phyloP scores from a whole-genome alignment of 352 stramenopile species.

The Phytophthora europaea region DNA sequence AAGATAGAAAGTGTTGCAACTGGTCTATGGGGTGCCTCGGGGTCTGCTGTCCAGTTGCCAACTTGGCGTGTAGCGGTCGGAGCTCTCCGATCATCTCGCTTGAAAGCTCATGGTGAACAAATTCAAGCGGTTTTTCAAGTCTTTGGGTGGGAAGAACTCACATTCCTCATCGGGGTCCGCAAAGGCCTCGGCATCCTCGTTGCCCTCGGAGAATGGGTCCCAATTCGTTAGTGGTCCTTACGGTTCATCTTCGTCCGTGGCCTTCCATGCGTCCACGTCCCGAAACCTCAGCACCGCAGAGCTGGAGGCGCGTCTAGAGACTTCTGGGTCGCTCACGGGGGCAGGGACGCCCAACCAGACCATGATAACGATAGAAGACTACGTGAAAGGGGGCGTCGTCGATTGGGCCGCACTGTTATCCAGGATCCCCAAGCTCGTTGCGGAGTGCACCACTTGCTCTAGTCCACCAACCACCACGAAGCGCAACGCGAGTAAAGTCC shows the following conservation, averaged over 20 bases:
- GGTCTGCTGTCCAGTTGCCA: slow-evolving; percentile 20
- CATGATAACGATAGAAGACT: slow-evolving; percentile 13
- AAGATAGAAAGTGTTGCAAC: slow-evolving; percentile 24
- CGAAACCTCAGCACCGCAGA: slow-evolving; percentile 37
- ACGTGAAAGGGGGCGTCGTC: slow-evolving; percentile 30
- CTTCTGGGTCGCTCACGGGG: slow-evolving; percentile 36
- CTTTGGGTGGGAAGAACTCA: slow-evolving; percentile 52
- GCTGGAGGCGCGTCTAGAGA: slow-evolving; percentile 41
- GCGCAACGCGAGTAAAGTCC: slow-evolving; percentile 8
- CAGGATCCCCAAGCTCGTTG: slow-evolving; percentile 57
- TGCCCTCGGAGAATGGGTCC: slow-evolving; percentile 17
- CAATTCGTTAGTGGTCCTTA: slow-evolving; percentile 47
- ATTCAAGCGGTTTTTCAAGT: slow-evolving; percentile 60
- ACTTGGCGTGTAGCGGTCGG: slow-evolving; percentile 15
- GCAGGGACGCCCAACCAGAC: slow-evolving; percentile 14
- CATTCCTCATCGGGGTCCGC: slow-evolving; percentile 17
- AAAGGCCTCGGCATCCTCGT: slow-evolving; percentile 3
- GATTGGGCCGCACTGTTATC: slow-evolving; percentile 47
- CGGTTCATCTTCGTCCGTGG: slow-evolving; percentile 46
- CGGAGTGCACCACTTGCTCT: slow-evolving; percentile 44
- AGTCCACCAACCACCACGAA: slow-evolving; percentile 14
- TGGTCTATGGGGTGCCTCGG: background rate
- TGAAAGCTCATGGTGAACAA: slow-evolving; percentile 57
- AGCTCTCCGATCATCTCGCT: background rate
- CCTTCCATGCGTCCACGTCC: slow-evolving; percentile 45